phyloP scores from a whole-genome alignment of 164 flowering plant genomes.

The Santalum album region DNA sequence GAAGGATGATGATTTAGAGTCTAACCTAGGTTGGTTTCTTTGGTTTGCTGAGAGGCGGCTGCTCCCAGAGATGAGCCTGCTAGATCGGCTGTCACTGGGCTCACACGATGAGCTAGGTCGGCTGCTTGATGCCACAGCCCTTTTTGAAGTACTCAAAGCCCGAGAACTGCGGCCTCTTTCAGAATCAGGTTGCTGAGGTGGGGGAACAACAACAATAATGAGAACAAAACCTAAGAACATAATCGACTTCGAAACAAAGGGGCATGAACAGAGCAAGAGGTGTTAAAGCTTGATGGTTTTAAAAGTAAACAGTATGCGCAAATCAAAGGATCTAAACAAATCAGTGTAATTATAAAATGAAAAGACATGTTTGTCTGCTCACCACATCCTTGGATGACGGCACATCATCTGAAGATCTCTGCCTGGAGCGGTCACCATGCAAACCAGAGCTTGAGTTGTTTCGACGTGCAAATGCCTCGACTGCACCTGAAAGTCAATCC shows the following conservation, averaged over 20 bases:
- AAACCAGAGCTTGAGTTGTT: conserved; percentile 24
- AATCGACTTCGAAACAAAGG: no score
- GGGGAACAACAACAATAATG: neutral
- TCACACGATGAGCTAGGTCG: conserved; percentile 58
- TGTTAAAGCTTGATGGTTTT: no score
- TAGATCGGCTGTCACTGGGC: conserved; percentile 32
- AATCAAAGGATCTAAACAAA: no score
- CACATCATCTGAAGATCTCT: conserved; percentile 11
- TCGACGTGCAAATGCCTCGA: conserved; percentile 48
- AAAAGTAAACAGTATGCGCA: no score
- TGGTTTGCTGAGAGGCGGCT: conserved; percentile 26
- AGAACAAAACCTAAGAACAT: neutral
- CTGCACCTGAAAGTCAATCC: conserved; percentile 30
- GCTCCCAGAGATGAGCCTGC: conserved; percentile 23
- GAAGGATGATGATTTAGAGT: conserved; percentile 23
- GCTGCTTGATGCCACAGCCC: conserved; percentile 41
- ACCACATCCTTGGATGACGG: neutral
- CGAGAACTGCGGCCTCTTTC: conserved; percentile 37
- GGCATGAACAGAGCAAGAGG: no score
- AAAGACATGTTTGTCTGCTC: neutral
- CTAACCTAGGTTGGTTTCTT: conserved; percentile 31
- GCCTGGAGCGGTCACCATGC: no score
- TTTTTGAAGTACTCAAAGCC: conserved; percentile 39
- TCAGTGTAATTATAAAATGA: no score
- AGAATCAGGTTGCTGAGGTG: conserved; percentile 34